Percentiles rank a stretch among this genome's conserved stretches.
These are phyloP conservation scores for Microstegium vimineum DNA, from an alignment of 176 grass and related monocot genomes.

Conservation along the genomic window DNA sequence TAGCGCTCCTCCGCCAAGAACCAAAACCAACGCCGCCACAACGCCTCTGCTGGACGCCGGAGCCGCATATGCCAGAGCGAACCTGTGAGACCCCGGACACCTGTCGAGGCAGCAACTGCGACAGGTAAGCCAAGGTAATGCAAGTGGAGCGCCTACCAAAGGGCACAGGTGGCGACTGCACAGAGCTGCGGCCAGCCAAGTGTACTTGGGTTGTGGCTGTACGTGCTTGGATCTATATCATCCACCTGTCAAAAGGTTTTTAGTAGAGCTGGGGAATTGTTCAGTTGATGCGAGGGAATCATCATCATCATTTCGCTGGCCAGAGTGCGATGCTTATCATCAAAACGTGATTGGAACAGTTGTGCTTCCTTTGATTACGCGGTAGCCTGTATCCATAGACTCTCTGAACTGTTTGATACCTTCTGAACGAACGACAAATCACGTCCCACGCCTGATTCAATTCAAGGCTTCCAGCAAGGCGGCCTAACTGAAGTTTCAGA, in stretches of 20 bases:
- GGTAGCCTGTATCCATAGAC: background rate
- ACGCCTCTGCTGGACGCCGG: background rate
- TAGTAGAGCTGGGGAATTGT: background rate
- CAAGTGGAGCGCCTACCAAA: background rate
- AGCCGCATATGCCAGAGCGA: background rate
- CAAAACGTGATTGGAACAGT: background rate
- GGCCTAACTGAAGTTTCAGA: background rate
- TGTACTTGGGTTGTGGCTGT: background rate
- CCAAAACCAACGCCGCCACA: background rate
- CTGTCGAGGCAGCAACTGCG: background rate
- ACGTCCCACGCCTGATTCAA: background rate
- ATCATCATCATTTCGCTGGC: conserved; percentile 18
- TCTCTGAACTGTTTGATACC: background rate
- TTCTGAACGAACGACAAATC: background rate
- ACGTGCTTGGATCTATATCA: background rate
- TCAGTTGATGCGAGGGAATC: background rate
- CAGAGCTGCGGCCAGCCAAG: background rate
- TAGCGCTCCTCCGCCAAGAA: background rate
- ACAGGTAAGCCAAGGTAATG: background rate
- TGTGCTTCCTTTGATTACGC: background rate
- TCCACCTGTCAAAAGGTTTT: background rate
- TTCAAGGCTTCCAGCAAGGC: background rate
- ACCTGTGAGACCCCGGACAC: conserved; percentile 17
- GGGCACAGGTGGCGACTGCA: conserved; percentile 15
- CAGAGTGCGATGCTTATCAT: background rate